Base-by-base conservation (phyloP, 2,329 filamentous ascomycete genomes). In the Fusarium sp. region DNA sequence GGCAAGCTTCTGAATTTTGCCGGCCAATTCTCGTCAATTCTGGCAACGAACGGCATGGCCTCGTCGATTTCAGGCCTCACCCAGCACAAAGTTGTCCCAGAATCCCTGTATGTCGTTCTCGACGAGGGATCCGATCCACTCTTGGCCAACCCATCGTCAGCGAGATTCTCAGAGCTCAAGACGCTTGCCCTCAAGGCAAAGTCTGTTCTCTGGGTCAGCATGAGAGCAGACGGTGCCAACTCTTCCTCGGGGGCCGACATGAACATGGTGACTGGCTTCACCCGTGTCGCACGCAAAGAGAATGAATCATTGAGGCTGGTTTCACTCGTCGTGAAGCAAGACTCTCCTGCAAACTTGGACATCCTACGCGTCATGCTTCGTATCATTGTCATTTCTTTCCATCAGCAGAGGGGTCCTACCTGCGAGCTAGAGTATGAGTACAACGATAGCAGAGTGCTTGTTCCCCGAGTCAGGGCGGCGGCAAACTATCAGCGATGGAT, bases 401-500 rank as follows among this genome's bases (percentile, higher is more conserved):
- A 74, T 1, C 61, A 74, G 0, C 58, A 66, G 3, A 47, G 71
- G 7, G 52, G 54, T 5, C 25, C 52, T 1, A 54, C 35, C 0
- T 73, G 47, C 0, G 71, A 74, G 16, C 20, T 66, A 6, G 71
- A 66, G 14, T 74, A 73, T 10, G 61, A 72, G 25, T 74, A 74
- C 35, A 42, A 20, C 0, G 57, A 73, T 6, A 58, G 40, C 0
- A 63, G 13, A 2, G 65, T 74, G 2, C 45, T 74, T 2, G 58
- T 74, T 6, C 71, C 52, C 0, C 33, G 40, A 0, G 35, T 74
- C 1, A 52, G 47, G 1, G 9, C 25, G 1, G 47, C 47, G 6
- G 11, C 47, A n/a, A 52, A 42, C 18, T 59, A 59, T 27, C 20
- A 59, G 25, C 35, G 35, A n/a, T 40, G 35, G 36, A 18, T 27